Evolutionary conservation across 768 basidiomycete species (phyloP), one percentile per base, ranked within the genome.

Genomic region (Clathrus columnatus): DNA sequence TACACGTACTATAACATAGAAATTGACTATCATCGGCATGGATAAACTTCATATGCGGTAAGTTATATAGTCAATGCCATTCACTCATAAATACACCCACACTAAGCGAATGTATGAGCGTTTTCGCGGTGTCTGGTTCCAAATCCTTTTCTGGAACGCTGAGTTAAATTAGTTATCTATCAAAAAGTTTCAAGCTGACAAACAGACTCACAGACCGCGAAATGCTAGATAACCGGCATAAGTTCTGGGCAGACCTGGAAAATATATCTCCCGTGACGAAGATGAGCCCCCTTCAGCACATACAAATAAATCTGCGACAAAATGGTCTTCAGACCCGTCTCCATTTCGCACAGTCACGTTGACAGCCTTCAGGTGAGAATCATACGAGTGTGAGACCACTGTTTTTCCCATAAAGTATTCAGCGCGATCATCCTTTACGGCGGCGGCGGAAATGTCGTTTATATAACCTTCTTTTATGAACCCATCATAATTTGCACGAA

Each of bases 181-280:
- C 26, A 48, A 27, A n/a, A 47, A 23, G 21, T 8, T n/a, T 36
- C 7, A 8, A 14, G 4, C n/a, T 2, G n/a, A 36, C 4, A 14
- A 36, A 36, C 10, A 36, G n/a, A 11, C 54, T 21, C 44, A 55
- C 54, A 55, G 29, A 1, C 54, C 54, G 5, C 54, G 54, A 46
- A 55, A 55, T n/a, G 54, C 54, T 45, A 55, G 46, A 48, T 55
- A 55, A 14, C 54, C 54, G 16, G 54, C 46, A 36, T 55, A 55
- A 10, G 45, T 11, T 21, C 54, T 55, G 21, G 54, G 54, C 44
- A 55, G 11, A 11, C 21, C 30, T 29, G 51, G 51, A 36, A 55
- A 55, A 30, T 55, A 55, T 8, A 48, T 23, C 23, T 55, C 54
- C 27, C 54, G 54, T n/a, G 54, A 55, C n/a, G 29, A 55, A n/a